phyloP scores from a whole-genome alignment of 352 stramenopile genomes.

The Peronospora belbahrii region DNA sequence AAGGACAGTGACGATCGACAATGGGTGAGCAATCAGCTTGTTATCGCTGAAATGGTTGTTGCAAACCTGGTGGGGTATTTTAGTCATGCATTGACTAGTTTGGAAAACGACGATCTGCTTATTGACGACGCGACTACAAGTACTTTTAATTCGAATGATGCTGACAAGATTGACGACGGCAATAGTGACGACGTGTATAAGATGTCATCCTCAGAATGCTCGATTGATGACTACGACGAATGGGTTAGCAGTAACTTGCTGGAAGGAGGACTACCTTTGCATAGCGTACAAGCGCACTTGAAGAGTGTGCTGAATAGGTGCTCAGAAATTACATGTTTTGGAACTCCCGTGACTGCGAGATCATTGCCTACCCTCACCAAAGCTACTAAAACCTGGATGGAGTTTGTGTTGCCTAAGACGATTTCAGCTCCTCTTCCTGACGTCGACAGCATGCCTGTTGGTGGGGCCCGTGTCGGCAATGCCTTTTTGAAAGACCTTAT shows the following conservation, averaged over 20 bases:
- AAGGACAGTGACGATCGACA: slow-evolving; percentile 10
- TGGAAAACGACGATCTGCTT: slow-evolving; percentile 53
- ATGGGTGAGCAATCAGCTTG: slow-evolving; percentile 43
- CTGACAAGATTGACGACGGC: slow-evolving; percentile 28
- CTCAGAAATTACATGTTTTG: slow-evolving; percentile 41
- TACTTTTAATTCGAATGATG: slow-evolving; percentile 22
- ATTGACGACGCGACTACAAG: slow-evolving; percentile 25
- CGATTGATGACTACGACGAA: slow-evolving; percentile 74
- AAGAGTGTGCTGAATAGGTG: slow-evolving; percentile 43
- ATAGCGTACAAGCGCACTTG: slow-evolving; percentile 55
- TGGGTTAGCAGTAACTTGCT: slow-evolving; percentile 72
- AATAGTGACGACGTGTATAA: slow-evolving; percentile 34
- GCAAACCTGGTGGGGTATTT: slow-evolving; percentile 74
- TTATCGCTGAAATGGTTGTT: slow-evolving; percentile 71
- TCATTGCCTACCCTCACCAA: slow-evolving; percentile 35
- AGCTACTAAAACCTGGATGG: slow-evolving; percentile 47
- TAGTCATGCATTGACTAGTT: slow-evolving; percentile 53
- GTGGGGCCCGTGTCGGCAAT: slow-evolving; percentile 16
- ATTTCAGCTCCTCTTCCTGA: slow-evolving; percentile 24
- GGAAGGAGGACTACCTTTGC: slow-evolving; percentile 57
- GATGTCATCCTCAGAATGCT: slow-evolving; percentile 44
- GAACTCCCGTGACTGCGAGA: slow-evolving; percentile 5
- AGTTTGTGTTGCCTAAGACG: slow-evolving; percentile 55
- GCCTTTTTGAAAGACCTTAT: slow-evolving; percentile 69
- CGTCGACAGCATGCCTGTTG: slow-evolving; percentile 11